Conservation (phyloP, 441 rosid genomes). For the Biscutella laevigata region DNA sequence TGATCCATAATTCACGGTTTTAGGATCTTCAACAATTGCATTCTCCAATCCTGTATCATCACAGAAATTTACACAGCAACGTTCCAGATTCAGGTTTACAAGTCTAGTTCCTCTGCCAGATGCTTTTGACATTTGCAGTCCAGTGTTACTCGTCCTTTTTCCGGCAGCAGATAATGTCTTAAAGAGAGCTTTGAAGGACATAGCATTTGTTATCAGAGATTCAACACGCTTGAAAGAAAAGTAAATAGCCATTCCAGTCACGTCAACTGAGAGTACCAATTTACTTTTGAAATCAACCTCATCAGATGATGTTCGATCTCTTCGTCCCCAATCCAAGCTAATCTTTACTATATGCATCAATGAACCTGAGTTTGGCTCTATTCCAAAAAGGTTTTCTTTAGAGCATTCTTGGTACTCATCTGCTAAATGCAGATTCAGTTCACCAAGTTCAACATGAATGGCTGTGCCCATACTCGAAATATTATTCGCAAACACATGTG, state of each 20-base stretch:
- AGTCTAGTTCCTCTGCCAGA: slow-evolving; percentile 85
- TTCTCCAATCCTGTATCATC: slow-evolving; percentile 72
- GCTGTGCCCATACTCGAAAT: slow-evolving; percentile 66
- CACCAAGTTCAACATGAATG: slow-evolving; percentile 94
- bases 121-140: slow-evolving; percentile 45
- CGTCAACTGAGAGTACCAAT: slow-evolving; percentile 76
- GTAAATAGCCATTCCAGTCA: slow-evolving; percentile 76
- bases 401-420: slow-evolving; percentile 91
- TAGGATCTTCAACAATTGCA: slow-evolving; percentile 69
- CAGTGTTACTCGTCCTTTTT: slow-evolving; percentile 45
- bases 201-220: slow-evolving; percentile 61
- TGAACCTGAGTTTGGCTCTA: slow-evolving; percentile 92
- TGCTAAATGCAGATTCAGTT: slow-evolving; percentile 82
- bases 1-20: slow-evolving; percentile 97
- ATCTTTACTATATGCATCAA: slow-evolving; percentile 82
- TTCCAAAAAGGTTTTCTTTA: slow-evolving; percentile 71
- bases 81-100: slow-evolving; percentile 69
- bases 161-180: slow-evolving; percentile 53
- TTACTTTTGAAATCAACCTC: slow-evolving; percentile 51
- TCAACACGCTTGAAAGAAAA: slow-evolving; percentile 72
- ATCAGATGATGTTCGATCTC: slow-evolving; percentile 59
- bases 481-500: slow-evolving; percentile 89
- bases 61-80: slow-evolving; percentile 64
- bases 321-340: slow-evolving; percentile 89
- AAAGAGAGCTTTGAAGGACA: slow-evolving; percentile 67